Percentiles rank a stretch among this genome's conserved stretches.
These are phyloP conservation scores for Cryptococcus sp. DNA, from an alignment of 1,284 basidiomycete species.

Conservation along the genomic window DNA sequence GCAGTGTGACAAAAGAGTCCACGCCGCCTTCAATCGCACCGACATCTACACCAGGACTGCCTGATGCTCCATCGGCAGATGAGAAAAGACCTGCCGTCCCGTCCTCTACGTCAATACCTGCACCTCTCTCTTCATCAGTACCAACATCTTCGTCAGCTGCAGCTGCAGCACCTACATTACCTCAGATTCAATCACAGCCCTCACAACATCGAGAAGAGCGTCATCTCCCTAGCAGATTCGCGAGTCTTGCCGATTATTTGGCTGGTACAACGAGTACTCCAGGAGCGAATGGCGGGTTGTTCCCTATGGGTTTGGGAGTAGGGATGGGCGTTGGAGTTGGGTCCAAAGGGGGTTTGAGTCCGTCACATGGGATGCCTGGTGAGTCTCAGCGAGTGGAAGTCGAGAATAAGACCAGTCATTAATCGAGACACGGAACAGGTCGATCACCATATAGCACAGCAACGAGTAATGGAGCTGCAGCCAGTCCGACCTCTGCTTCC, in stretches of 20 bases:
- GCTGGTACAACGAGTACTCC: constrained; percentile 18
- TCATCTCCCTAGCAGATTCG: constrained; percentile 19
- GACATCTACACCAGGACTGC: too few species aligned
- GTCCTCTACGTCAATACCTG: not conserved
- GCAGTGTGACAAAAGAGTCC: too few species aligned
- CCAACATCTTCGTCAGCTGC: constrained; percentile 1
- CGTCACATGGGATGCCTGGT: not conserved
- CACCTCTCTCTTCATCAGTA: not conserved
- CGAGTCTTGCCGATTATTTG: constrained; percentile 36
- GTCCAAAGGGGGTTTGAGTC: constrained; percentile 1
- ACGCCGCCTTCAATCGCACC: too few species aligned
- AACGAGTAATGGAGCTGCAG: not conserved
- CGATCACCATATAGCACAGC: not conserved
- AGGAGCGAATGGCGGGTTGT: constrained; percentile 14
- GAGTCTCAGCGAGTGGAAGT: not conserved
- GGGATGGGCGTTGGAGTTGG: constrained; percentile 11
- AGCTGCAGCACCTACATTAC: not conserved
- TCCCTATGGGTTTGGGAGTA: constrained; percentile 12
- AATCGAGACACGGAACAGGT: not conserved
- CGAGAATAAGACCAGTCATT: not conserved
- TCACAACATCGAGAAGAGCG: constrained; percentile 3
- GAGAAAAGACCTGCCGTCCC: not conserved
- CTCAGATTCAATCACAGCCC: constrained; percentile 1
- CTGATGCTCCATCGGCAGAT: not conserved
- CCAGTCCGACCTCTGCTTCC: not conserved